A percentile compares a stretch with the other conserved stretches of the same genome.
Evolutionary conservation across 164 flowering plant species (phyloP).

Genomic region (Magnolia officinalis): DNA sequence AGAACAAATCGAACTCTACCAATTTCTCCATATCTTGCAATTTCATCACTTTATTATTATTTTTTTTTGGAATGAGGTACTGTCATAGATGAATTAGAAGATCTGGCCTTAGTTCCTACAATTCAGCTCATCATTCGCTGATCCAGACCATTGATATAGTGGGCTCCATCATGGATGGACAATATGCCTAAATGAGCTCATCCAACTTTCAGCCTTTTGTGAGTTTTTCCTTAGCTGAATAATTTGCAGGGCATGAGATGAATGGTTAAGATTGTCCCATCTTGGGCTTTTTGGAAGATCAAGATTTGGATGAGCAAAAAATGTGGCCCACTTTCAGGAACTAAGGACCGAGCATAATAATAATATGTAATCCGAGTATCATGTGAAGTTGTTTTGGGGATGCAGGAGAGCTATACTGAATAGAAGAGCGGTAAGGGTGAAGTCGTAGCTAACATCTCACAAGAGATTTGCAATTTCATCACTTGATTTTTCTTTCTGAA

Average conservation of each 20-base stretch:
- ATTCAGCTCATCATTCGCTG: not conserved
- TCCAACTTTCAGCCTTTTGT: not conserved
- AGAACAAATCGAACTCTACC: too few relatives aligned
- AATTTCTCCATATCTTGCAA: constrained; percentile 47
- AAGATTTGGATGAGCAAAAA: not conserved
- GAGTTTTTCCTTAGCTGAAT: not conserved
- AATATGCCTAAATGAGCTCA: not conserved
- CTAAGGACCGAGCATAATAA: not conserved
- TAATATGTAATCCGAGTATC: too few relatives aligned
- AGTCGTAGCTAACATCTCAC: constrained; percentile 81
- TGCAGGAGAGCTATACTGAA: constrained; percentile 77
- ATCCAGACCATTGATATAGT: not conserved
- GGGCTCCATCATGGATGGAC: not conserved
- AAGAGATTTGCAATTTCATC: constrained; percentile 65
- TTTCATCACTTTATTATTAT: too few relatives aligned
- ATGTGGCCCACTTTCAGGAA: too few relatives aligned
- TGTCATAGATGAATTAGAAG: not conserved
- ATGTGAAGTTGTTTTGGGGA: constrained; percentile 1
- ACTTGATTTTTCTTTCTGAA: too few relatives aligned
- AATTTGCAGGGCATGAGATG: not conserved
- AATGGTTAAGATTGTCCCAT: not conserved
- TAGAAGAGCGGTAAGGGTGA: constrained; percentile 90
- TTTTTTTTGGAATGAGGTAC: constrained; percentile 88
- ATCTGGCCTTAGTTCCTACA: not conserved
- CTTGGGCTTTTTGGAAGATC: not conserved